Conservation (phyloP, 345 rosid species). For the Hirschfeldia incana region DNA sequence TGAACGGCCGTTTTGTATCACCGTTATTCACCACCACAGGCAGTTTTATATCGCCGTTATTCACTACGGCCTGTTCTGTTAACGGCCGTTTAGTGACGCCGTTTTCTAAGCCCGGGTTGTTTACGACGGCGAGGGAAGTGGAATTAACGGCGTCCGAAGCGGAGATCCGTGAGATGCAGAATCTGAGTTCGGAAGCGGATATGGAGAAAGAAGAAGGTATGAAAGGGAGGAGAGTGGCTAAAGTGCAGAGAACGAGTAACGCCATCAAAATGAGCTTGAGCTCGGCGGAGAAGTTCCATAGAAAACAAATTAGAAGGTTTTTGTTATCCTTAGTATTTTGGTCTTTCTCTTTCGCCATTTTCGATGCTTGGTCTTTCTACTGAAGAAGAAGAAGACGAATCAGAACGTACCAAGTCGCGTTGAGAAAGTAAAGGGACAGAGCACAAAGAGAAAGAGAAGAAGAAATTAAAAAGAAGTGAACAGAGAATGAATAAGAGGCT, state of each 20-base stretch:
- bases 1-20: constrained; percentile 50
- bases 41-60: constrained; percentile 53
- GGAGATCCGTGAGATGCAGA: constrained; percentile 68
- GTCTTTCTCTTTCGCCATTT: constrained; percentile 57
- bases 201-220: constrained; percentile 69
- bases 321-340: constrained; percentile 46
- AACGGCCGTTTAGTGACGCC: constrained; percentile 39
- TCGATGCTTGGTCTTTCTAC: constrained; percentile 2
- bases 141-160: constrained; percentile 30
- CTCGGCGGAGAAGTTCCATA: constrained; percentile 76
- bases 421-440: constrained; percentile 26
- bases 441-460: background rate
- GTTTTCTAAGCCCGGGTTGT: constrained; percentile 31
- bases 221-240: constrained; percentile 69
- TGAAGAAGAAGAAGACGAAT: constrained; percentile 5
- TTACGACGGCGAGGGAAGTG: constrained; percentile 33
- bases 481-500: background rate
- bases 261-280: constrained; percentile 60
- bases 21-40: constrained; percentile 42
- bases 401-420: background rate
- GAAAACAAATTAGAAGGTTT: constrained; percentile 51
- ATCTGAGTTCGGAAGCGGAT: constrained; percentile 74
- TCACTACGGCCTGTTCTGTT: constrained; percentile 33
- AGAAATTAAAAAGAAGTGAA: background rate
- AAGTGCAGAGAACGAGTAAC: constrained; percentile 63